Evolutionary conservation across 371 early-diverging fungal species (phyloP).

Genomic region (Circinella umbellata): DNA sequence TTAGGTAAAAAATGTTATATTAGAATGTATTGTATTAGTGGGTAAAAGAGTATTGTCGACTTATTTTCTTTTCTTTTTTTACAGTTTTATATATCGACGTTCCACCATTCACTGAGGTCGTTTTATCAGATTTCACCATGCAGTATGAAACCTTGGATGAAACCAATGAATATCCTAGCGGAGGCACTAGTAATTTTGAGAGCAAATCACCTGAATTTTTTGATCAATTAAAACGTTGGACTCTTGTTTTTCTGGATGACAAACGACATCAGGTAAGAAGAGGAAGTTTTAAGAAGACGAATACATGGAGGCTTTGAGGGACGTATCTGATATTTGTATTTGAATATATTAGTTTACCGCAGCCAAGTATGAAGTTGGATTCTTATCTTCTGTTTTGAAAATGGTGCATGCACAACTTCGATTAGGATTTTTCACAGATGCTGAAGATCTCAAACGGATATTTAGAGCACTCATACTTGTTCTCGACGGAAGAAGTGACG

Average conservation of each 20-base stretch:
- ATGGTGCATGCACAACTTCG: conserved; percentile 39
- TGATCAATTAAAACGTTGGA: conserved; percentile 35
- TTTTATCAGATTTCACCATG: conserved; percentile 39
- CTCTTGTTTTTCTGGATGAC: conserved; percentile 31
- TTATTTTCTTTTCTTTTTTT: not conserved
- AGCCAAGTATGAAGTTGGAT: conserved; percentile 25
- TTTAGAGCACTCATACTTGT: conserved; percentile 46
- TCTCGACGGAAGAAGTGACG: conserved; percentile 52
- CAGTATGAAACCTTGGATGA: conserved; percentile 24
- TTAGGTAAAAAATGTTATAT: conserved; percentile 30
- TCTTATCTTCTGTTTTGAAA: conserved; percentile 38
- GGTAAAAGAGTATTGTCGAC: not conserved
- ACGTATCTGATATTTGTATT: not conserved
- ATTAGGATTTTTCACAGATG: conserved; percentile 42
- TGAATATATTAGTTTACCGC: conserved; percentile 29
- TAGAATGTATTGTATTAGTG: not conserved
- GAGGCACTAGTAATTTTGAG: conserved; percentile 24
- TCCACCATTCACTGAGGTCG: conserved; percentile 27
- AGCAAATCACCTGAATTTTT: conserved; percentile 29
- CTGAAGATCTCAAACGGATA: conserved; percentile 32
- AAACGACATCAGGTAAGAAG: conserved; percentile 27
- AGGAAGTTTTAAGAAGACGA: not conserved
- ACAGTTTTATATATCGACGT: conserved; percentile 34
- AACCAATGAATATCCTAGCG: conserved; percentile 31
- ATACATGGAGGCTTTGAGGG: too few species aligned